A percentile compares a stretch with the other conserved stretches of the same genome.
phyloP scores from a whole-genome alignment of 192 early-diverging fungal genomes.

The Coemansia guatemalensis region DNA sequence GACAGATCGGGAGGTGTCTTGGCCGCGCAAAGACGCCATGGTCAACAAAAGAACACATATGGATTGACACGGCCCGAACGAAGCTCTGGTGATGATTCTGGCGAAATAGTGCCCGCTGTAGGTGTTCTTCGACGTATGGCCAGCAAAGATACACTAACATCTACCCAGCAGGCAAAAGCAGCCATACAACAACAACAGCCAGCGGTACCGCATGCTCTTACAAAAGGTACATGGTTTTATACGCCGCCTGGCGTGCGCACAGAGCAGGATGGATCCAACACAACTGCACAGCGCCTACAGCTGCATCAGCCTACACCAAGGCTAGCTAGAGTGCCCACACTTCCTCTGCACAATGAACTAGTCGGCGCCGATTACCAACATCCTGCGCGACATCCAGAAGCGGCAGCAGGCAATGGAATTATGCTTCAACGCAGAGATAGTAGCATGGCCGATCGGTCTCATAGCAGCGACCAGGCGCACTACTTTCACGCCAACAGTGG shows the following conservation, averaged over 20 bases:
- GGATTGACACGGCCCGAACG: constrained; percentile 7
- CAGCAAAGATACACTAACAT: constrained; percentile 9
- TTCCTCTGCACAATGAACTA: constrained; percentile 13
- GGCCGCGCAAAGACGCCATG: constrained; percentile 2
- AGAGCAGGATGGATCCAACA: constrained; percentile 7
- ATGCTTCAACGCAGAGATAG: constrained; percentile 8
- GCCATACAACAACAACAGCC: background rate
- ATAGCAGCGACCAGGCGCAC: constrained; percentile 18
- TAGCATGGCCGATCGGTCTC: constrained; percentile 5
- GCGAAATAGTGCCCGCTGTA: background rate
- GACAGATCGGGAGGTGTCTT: background rate
- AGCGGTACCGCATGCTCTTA: background rate
- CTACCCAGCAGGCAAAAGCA: background rate
- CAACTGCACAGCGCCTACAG: constrained; percentile 1
- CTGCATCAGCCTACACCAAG: constrained; percentile 12
- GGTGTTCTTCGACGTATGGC: constrained; percentile 7
- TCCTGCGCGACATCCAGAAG: constrained; percentile 1
- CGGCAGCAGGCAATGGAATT: constrained; percentile 2
- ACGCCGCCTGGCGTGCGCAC: constrained; percentile 18
- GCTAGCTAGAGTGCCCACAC: constrained; percentile 14
- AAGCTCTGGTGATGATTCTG: constrained; percentile 14
- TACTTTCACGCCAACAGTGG: background rate
- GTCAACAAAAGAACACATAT: background rate
- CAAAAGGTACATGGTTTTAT: constrained; percentile 22
- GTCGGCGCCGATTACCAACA: constrained; percentile 7